Conservation (phyloP, 805 yeast species). For the Candida boleticola region DNA sequence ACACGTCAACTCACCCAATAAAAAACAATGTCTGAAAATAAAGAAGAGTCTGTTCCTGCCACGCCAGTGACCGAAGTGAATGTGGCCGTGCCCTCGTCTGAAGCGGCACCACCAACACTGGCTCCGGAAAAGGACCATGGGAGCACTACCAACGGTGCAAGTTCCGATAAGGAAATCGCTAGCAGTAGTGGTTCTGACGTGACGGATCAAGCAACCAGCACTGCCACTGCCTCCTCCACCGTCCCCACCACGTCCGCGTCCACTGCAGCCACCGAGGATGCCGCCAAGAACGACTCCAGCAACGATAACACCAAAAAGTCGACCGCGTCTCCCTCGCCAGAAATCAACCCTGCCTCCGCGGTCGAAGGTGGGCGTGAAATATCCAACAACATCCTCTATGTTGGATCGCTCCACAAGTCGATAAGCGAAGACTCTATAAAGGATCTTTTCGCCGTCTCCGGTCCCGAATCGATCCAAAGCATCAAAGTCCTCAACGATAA, state of each 20-base stretch:
- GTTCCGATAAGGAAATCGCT: too few species aligned
- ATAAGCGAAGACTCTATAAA: constrained; percentile 62
- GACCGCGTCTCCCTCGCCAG: background rate
- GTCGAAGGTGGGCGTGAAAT: constrained; percentile 79
- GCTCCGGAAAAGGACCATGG: too few species aligned
- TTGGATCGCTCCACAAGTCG: constrained; percentile 67
- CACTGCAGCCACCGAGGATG: background rate
- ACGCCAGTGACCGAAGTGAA: too few species aligned
- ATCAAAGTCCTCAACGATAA: constrained; percentile 76
- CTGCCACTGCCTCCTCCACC: too few species aligned
- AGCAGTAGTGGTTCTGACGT: too few species aligned
- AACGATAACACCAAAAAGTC: background rate
- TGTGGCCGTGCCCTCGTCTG: too few species aligned
- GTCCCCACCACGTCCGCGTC: background rate
- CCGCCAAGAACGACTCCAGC: background rate
- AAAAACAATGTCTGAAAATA: too few species aligned
- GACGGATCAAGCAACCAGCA: too few species aligned
- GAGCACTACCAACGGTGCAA: too few species aligned
- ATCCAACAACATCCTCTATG: constrained; percentile 69
- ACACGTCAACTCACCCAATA: too few species aligned
- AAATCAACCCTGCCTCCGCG: constrained; percentile 56
- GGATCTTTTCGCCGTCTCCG: constrained; percentile 46
- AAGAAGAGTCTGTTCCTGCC: too few species aligned
- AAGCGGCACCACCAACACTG: too few species aligned
- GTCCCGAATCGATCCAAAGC: constrained; percentile 44